Percentiles rank a stretch among this genome's conserved stretches.
These are phyloP conservation scores for Vaccinium darrowii DNA, from an alignment of 148 eudicot species.

Conservation along the genomic window DNA sequence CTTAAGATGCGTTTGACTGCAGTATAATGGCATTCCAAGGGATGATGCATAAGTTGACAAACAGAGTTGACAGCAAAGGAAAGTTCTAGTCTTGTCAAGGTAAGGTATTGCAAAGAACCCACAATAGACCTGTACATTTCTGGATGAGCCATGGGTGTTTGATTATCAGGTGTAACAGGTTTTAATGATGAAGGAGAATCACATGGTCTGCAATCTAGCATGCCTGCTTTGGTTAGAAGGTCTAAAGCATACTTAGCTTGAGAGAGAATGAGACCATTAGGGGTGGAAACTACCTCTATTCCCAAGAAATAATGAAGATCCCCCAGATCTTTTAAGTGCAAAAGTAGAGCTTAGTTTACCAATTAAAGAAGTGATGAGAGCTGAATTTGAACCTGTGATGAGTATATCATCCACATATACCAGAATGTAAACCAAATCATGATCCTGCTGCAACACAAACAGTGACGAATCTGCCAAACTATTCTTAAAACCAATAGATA, in stretches of 20 bases:
- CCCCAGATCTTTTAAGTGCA: background rate
- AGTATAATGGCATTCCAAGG: background rate
- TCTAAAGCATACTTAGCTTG: background rate
- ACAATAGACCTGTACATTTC: background rate
- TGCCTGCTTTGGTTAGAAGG: background rate
- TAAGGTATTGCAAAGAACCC: background rate
- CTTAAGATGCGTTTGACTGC: background rate
- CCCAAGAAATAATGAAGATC: background rate
- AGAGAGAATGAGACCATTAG: background rate
- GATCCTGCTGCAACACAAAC: background rate
- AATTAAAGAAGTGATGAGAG: accelerated
- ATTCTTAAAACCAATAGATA: background rate
- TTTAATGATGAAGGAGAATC: background rate
- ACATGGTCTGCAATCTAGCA: background rate
- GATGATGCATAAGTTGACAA: background rate
- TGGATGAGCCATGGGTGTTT: background rate
- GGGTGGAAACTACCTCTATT: accelerated
- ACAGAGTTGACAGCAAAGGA: background rate
- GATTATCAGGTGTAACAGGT: too few species aligned
- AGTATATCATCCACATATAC: background rate
- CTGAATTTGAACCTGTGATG: background rate
- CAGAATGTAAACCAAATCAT: background rate
- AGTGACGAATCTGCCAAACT: background rate
- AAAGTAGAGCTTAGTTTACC: background rate
- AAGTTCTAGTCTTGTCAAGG: background rate